Evolutionary conservation across 176 grass and related monocot genomes (phyloP), one percentile per base, ranked within the genome.

Genomic region (Stipa capillata): DNA sequence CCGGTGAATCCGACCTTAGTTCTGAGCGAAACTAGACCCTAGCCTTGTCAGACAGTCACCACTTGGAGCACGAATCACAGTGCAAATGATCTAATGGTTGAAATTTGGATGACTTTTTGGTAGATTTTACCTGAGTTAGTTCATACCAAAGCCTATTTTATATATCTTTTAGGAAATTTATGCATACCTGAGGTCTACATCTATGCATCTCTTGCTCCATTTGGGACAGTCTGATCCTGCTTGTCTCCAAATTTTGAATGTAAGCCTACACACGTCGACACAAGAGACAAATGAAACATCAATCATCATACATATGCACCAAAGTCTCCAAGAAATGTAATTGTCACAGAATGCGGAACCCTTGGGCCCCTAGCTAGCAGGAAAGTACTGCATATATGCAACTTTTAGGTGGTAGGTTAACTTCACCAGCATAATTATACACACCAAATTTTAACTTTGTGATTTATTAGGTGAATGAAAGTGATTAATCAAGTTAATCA

Each of bases 231-330:
- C 84, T 89, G 43, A 92, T 84, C 70, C 90, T 80, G 73, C 90
- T 92, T 18, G 74, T 84, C 90, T 92, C 90, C 48, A 92, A 81
- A 49, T 92, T 88, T 47, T 92, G 90, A 77, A 92, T 86, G 67
- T 92, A 92, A 47, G 87, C 87, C 90, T 92, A 14, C 39, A 21
- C 33, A 42, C n/a, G 45, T 40, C 35, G 28, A 39, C 40, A 41
- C 13, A 57, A 11, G 2, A 56, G 16, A 76, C n/a, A 69, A 44
- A 41, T 3, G 9, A 18, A 60, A 18, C 25, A 27, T 73, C 15
- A 23, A 41, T 85, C 36, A 77, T 58, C 25, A 50, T 41, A 25
- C 48, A 50, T n/a, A n/a, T 41, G 24, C 44, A 17, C n/a, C 42
- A 13, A 68, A 80, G 25, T 70, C 58, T 60, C 31, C 1, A 44